Evolutionary conservation across 2,329 filamentous ascomycete species (phyloP), one percentile per base, ranked within the genome.

Genomic region (Beauveria caledonica): DNA sequence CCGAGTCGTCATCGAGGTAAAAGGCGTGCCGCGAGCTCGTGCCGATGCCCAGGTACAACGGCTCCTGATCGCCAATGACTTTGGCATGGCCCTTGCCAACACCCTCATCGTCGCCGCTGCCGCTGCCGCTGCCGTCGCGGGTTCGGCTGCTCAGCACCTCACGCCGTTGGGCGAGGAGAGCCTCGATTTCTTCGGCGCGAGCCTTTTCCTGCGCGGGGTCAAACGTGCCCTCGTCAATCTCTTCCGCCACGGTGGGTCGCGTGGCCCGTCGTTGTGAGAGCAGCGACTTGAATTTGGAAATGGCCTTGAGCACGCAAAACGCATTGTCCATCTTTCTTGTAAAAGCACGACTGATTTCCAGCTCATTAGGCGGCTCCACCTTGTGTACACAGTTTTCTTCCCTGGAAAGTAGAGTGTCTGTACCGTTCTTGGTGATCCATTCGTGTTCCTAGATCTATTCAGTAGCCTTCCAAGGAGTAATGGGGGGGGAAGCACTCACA

Each of bases 301-400:
- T 93, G 4, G 92, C 94, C 83, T 90, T 94, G 79, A 97, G 89
- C 65, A 97, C 90, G 57, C 86, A 90, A 61, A 97, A 79, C 2
- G 97, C 80, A 69, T 94, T 88, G 62, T 87, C 87, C 82, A 97
- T 92, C 69, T 92, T 95, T 25, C 84, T 85, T 3, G 94, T 97
- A 64, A 97, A 95, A 15, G 94, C 94, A 64, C 88, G 86, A 67
- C 91, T 91, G 69, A 97, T 84, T 74, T 99, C 94, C 60, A 92
- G 86, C 66, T 94, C 89, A 61, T 93, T 97, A 1, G 93, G 93
- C 5, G 86, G 84, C 63, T 92, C 90, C 36, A 97, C 80, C 17
- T 91, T 77, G 64, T 92, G 82, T 11, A 87, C 84, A 48, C 90
- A 95, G 67, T 99, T 99, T 69, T 97, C 92, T 64, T 92, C 88